Conservation (phyloP, 768 basidiomycete genomes). For the Collybia sordida region DNA sequence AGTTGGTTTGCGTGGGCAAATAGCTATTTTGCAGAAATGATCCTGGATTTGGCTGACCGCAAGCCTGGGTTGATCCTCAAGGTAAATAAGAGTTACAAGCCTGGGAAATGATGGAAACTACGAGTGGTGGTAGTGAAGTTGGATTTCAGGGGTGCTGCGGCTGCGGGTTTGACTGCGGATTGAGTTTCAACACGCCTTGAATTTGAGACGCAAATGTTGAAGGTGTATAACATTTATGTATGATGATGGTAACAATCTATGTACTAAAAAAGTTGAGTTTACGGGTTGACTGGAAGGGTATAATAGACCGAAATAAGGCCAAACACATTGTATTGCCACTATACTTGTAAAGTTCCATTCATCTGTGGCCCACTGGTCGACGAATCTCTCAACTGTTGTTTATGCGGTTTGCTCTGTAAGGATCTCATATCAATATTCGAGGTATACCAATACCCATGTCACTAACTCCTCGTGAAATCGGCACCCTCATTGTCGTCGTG, state of each 20-base stretch:
- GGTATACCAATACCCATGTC: constrained; percentile 42
- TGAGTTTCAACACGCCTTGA: not conserved
- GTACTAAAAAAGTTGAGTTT: not conserved
- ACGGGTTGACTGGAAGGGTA: not conserved
- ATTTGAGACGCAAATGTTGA: not conserved
- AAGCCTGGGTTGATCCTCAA: constrained; percentile 71
- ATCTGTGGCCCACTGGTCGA: too few species aligned
- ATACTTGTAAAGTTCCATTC: not conserved
- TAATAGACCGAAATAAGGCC: constrained; percentile 6
- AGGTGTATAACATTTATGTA: too few species aligned
- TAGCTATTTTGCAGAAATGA: constrained; percentile 82
- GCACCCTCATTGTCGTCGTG: constrained; percentile 91
- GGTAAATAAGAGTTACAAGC: constrained; percentile 52
- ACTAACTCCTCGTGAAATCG: constrained; percentile 70
- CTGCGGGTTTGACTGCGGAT: constrained; percentile 9
- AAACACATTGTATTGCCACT: not conserved
- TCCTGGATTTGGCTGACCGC: constrained; percentile 70
- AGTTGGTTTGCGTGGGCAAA: constrained; percentile 86
- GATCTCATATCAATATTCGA: not conserved
- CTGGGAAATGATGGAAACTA: constrained; percentile 35
- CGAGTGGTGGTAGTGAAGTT: too few species aligned
- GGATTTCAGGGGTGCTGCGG: not conserved
- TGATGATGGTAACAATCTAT: too few species aligned
- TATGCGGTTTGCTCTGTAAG: too few species aligned
- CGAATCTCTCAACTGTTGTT: too few species aligned